Base-by-base conservation (phyloP, 805 yeast genomes). In the Yarrowia osloensis region DNA sequence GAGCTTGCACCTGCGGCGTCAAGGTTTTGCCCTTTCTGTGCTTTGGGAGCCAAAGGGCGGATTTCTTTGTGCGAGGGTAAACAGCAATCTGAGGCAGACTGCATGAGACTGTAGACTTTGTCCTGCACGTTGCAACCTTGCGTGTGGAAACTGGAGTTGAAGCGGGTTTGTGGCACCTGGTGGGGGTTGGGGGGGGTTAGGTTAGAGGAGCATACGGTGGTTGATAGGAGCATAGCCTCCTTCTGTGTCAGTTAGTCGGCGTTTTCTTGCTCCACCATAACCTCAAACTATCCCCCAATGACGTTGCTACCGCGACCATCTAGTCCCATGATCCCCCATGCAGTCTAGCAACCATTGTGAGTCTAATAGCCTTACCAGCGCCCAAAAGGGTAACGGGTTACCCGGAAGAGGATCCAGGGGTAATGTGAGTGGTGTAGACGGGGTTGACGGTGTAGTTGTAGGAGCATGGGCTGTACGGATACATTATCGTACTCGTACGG, bases 1-100 rank as follows among this genome's bases (percentile, higher is more conserved):
- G 44, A 11, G 17, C 22, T 22, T 49, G 55, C 55, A 49, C 55
- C 26, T 29, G 33, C 39, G n/a, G n/a, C 24, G 8, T 9, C 44
- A 35, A 35, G 61, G 33, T 54, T 54, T 33, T 22, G 40, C 9
- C 29, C 55, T 19, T n/a, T n/a, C n/a, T n/a, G n/a, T n/a, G n/a
- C n/a, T n/a, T 52, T 13, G 21, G 33, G n/a, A 17, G 1, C 21
- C 28, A 22, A 35, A n/a, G 13, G 44, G 44, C 44, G 35, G 28
- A n/a, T n/a, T 54, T 54, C 61, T 54, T 54, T 54, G 61, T 54
- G 61, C 37, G n/a, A n/a, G n/a, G 61, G 61, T 54, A 54, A 54
- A 54, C 61, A 54, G 61, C 61, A 54, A 54, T 54, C 61, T 35
- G 61, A 54, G 61, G 61, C 61, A 21, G 57, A 31, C 57, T 54